Base-by-base conservation (phyloP, 306 rosid genomes). In the Lupinus albus region DNA sequence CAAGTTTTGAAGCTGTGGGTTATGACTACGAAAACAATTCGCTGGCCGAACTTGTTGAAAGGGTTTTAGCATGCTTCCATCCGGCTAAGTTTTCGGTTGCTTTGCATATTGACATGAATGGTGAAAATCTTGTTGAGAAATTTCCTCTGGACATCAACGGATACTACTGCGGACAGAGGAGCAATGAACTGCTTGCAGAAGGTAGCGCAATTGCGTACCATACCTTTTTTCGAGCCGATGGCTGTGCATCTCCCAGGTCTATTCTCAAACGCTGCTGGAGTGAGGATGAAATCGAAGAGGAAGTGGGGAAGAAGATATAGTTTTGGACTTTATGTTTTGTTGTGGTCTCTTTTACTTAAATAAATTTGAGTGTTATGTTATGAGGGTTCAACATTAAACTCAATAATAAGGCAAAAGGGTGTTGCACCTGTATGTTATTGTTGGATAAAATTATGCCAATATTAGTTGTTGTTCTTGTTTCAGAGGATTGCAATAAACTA, bases 1-100 rank as follows among this genome's bases (percentile, higher is more conserved):
- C 99, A 8, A 93, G 99, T 61, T 93, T 93, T 51, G 99, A 93
- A 79, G 85, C 96, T 1, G 85, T 68, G 30, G 99, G 99, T 10
- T 93, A 93, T 69, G 80, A 86, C 28, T 81, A 77, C 7, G 69
- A 82, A 9, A 79, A 79, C 0, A 73, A 67, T 1, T 48, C 77
- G 46, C 57, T 93, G 72, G 56, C 67, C 53, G 80, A 83, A 44
- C 72, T 93, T 61, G 73, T 90, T 16, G 79, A 68, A 78, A 88
- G 97, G 78, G 99, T 86, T 28, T 30, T 93, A 72, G 84, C 53
- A 8, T 93, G 99, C 80, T 93, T 93, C 82, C 52, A 68, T 45
- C 99, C 99, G 5, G 72, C 84, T 10, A 90, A 86, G 61, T 93
- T 90, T 76, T 93, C 99, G 44, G 73, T 93, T 25, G 88, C 99